phyloP scores from a whole-genome alignment of 2,329 filamentous ascomycete species.

The Aspergillus hortae region DNA sequence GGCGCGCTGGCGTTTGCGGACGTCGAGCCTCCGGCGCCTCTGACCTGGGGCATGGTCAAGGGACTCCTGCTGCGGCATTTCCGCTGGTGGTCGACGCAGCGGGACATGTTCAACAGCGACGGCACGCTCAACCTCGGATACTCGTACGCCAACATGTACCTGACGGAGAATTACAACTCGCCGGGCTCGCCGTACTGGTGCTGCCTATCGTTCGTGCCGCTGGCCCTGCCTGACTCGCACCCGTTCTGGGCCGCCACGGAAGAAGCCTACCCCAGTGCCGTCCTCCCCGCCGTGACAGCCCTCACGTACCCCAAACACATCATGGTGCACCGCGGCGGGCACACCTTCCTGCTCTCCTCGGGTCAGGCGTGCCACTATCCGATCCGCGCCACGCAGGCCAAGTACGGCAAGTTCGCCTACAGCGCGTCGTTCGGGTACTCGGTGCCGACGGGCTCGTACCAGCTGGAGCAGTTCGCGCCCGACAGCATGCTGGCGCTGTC shows the following conservation, averaged over 20 bases:
- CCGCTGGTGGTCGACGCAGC: conserved; percentile 74
- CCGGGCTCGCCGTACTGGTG: conserved; percentile 73
- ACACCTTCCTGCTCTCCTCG: conserved; percentile 71
- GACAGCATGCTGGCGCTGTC: conserved; percentile 73
- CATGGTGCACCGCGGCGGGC: conserved; percentile 65
- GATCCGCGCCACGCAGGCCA: conserved; percentile 76
- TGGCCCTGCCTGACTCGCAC: conserved; percentile 65
- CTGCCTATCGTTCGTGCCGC: conserved; percentile 71
- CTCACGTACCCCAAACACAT: conserved; percentile 71
- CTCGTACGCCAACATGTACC: conserved; percentile 75
- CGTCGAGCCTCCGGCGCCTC: conserved; percentile 66
- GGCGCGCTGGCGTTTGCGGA: conserved; percentile 71
- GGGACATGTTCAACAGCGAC: conserved; percentile 69
- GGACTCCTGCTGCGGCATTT: conserved; percentile 71
- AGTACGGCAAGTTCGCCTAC: conserved; percentile 77
- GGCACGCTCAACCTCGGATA: conserved; percentile 75
- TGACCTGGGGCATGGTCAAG: conserved; percentile 77
- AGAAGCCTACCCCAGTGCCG: conserved; percentile 54
- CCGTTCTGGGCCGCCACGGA: conserved; percentile 72
- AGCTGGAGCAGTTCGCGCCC: conserved; percentile 71
- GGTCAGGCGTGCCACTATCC: conserved; percentile 81
- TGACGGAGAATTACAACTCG: conserved; percentile 81
- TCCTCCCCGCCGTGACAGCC: conserved; percentile 57
- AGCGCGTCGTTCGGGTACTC: conserved; percentile 73
- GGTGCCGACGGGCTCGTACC: conserved; percentile 71